phyloP scores from a whole-genome alignment of 148 eudicot species.

The Fallopia convolvulus region DNA sequence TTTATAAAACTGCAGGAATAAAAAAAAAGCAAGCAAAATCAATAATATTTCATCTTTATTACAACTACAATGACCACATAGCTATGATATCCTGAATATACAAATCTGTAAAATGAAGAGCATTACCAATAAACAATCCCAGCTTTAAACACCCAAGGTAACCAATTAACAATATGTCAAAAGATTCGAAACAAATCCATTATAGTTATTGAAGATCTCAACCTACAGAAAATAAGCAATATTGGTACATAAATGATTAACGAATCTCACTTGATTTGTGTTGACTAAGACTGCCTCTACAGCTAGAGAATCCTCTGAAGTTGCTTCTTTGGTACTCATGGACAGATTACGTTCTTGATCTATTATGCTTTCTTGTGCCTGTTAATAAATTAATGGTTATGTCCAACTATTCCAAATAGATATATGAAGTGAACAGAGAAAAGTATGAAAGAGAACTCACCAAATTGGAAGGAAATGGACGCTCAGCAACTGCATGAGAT shows the following conservation, averaged over 20 bases:
- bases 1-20: conserved; percentile 74
- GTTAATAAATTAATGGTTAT: not conserved
- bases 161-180: not conserved
- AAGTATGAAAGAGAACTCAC: conserved; percentile 21
- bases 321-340: conserved; percentile 40
- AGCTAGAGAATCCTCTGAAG: conserved; percentile 53
- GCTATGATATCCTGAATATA: not conserved
- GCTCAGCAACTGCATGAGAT: conserved; percentile 87
- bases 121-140: not conserved
- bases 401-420: not conserved
- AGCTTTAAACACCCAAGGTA: not conserved
- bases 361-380: conserved; percentile 44
- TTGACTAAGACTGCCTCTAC: conserved; percentile 77
- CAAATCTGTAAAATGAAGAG: not conserved
- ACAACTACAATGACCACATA: conserved; percentile 5
- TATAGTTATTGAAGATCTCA: not conserved
- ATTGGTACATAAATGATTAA: not conserved
- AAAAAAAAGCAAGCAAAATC: conserved; percentile 14
- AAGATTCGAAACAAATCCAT: not conserved
- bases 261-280: conserved; percentile 61
- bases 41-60: conserved; percentile 4
- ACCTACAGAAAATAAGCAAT: not conserved
- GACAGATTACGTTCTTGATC: conserved; percentile 54
- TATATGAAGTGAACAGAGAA: not conserved
- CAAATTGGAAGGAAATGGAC: conserved; percentile 79